Base-by-base conservation (phyloP, 805 yeast species). In the Lachancea sp. region DNA sequence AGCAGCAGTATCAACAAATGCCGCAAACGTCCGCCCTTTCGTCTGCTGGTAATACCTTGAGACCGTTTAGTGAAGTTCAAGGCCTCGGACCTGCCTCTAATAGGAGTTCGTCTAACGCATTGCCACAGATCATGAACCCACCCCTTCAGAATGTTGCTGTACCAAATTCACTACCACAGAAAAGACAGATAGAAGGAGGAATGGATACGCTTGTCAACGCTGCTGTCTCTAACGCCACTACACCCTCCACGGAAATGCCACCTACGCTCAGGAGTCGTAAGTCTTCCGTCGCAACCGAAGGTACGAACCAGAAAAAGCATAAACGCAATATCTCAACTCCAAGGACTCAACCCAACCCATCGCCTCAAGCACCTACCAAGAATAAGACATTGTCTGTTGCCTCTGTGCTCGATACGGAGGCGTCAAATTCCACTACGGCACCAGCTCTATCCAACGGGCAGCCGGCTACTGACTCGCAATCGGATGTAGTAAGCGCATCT, bases 121-220 rank as follows among this genome's bases (percentile, higher is more conserved):
- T 29, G 12, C 43, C 39, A 5, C 43, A 40, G 31, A 40, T 40
- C 22, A 23, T 31, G 29, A 41, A 38, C 12, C 37, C 36, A 9
- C 30, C 37, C 6, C 34, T 24, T 15, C 35, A 32, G 11, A 29
- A 13, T 8, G 30, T 17, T 15, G 17, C 25, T 18, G 43, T 17
- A n/a, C 13, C 45, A 9, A 22, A 40, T 33, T 45, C 42, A 20
- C 20, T 50, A 12, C 58, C 62, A 4, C 56, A 55, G 36, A 60
- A 58, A 39, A 57, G 63, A 46, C 45, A 52, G 5, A 42, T 49
- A 38, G 61, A 56, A 31, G 58, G 56, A 12, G 56, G 54, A 9
- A 58, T 57, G 35, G 50, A 56, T 36, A 55, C 60, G 1, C 42
- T 56, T 31, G 58, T 58, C 4, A 51, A 54, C 40, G 62, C 61